Evolutionary conservation across 306 rosid species (phyloP).

Genomic region (Trichosanthes cucumerina): DNA sequence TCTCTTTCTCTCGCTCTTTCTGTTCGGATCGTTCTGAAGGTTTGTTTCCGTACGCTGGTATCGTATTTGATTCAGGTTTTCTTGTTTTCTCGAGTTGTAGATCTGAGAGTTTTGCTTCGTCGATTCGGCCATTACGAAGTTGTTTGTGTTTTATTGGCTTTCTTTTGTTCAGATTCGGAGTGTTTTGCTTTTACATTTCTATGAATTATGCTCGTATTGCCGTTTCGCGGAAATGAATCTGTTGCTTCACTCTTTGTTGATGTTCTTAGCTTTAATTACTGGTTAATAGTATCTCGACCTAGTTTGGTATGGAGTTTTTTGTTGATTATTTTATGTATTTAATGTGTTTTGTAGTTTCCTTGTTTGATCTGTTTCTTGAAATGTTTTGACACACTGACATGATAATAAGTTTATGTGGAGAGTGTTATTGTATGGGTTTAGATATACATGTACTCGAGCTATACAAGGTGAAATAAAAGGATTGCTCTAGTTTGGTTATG

Average conservation of each 20-base stretch:
- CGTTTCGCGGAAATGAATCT: background rate
- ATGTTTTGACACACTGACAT: background rate
- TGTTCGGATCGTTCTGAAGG: conserved; percentile 28
- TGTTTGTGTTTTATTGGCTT: background rate
- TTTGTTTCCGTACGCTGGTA: conserved; percentile 11
- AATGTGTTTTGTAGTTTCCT: background rate
- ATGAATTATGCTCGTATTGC: background rate
- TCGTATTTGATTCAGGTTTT: conserved; percentile 18
- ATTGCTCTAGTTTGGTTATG: background rate
- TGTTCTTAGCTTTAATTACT: background rate
- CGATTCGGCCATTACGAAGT: conserved; percentile 13
- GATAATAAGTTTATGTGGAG: background rate
- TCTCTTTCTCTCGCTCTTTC: background rate
- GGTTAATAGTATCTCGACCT: background rate
- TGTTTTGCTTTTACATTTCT: background rate
- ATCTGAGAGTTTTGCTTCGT: conserved; percentile 30
- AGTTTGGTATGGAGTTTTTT: background rate
- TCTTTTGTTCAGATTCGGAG: background rate
- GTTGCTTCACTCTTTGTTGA: background rate
- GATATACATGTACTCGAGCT: background rate
- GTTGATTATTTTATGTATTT: background rate
- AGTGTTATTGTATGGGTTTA: background rate
- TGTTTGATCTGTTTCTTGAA: background rate
- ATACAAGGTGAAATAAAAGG: background rate
- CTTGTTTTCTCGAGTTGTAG: conserved; percentile 15